These are phyloP conservation scores for Pseudocercospora eumusae DNA, from an alignment of 2,329 filamentous ascomycete species.

Conservation along the genomic window DNA sequence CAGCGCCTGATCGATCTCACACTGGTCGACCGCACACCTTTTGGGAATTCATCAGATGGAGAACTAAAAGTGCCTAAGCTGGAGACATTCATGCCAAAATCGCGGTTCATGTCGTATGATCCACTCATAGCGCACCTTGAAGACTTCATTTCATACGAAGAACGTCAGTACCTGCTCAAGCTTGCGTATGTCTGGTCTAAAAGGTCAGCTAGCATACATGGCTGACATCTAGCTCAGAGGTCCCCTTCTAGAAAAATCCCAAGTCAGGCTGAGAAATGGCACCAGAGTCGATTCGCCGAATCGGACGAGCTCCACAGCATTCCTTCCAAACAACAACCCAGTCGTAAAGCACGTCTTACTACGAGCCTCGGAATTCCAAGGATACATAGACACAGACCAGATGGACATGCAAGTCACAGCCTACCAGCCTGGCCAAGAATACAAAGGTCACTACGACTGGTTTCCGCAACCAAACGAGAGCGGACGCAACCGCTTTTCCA, in stretches of 20 bases:
- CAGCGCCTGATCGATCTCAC: neutral
- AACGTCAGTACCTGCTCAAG: neutral
- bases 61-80: neutral
- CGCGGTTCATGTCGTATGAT: conserved; percentile 6
- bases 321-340: neutral
- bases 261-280: neutral
- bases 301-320: conserved; percentile 1
- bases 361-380: neutral
- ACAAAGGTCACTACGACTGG: neutral
- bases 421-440: neutral
- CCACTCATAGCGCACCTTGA: conserved; percentile 1
- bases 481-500: neutral
- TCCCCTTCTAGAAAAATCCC: neutral
- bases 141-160: neutral
- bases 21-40: neutral
- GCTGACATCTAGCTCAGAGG: neutral
- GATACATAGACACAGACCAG: neutral
- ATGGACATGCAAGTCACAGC: conserved; percentile 5
- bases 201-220: neutral
- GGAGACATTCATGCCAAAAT: neutral
- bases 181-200: neutral
- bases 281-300: neutral
- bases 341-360: neutral
- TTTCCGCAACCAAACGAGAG: neutral
- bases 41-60: neutral